phyloP scores from a whole-genome alignment of 345 rosid genomes.

The Eucalyptus caleyi region DNA sequence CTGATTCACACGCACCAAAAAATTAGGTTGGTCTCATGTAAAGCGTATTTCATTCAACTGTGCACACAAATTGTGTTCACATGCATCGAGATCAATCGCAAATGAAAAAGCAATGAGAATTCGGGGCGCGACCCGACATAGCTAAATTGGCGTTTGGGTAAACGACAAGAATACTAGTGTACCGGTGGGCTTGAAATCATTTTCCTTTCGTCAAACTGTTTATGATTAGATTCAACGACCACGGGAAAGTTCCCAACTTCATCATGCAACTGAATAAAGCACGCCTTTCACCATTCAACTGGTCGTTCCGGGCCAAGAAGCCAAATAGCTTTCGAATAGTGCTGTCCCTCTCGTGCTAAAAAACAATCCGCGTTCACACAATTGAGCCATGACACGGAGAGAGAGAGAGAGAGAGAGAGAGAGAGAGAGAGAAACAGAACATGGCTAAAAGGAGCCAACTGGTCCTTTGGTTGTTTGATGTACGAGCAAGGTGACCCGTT shows the following conservation, averaged over 20 bases:
- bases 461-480: background rate
- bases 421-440: background rate
- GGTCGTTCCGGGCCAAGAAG: background rate
- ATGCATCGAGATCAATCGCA: background rate
- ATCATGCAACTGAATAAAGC: background rate
- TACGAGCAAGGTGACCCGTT: background rate
- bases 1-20: background rate
- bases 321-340: background rate
- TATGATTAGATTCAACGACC: background rate
- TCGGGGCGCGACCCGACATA: background rate
- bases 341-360: background rate
- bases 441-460: background rate
- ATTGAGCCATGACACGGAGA: background rate
- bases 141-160: background rate
- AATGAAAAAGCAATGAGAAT: background rate
- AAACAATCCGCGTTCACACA: background rate
- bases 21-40: background rate
- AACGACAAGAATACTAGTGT: background rate
- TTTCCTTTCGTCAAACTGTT: background rate
- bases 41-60: background rate
- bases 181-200: background rate
- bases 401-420: background rate
- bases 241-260: background rate
- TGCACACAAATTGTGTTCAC: background rate
- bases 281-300: background rate